Evolutionary conservation across 1,284 basidiomycete species (phyloP), one percentile per base, ranked within the genome.

Genomic region (Ustilago shanxiensis): DNA sequence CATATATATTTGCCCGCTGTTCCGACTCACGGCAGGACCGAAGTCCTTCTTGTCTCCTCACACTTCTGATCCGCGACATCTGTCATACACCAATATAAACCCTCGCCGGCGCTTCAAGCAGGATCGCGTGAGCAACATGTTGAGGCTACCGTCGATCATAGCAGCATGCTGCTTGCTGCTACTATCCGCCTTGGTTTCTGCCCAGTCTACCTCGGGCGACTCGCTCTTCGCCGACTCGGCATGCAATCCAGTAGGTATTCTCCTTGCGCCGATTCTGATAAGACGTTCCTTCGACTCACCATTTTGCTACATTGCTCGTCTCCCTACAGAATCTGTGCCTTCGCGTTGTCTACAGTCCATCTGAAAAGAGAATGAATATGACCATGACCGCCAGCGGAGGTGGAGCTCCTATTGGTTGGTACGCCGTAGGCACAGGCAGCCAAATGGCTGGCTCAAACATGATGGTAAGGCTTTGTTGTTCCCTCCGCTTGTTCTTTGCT

Each of bases 391-490:
- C 75, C 18, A 62, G 56, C 39, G 67, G 64, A 14, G 75, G 75
- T 24, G 75, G 75, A 31, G 63, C 60, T 39, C 71, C 66, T 3
- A 61, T 71, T 6, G 79, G 79, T 10, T 80, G 79, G 79, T 66
- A 72, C 33, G 53, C 60, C 16, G 73, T 80, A 29, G 79, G 79
- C 35, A 76, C 76, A 10, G 76, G 72, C 24, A 45, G 3, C 3
- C 22, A 59, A 49, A 80, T 80, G 79, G 70, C 51, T 20, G 66
- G 67, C n/a, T 72, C 72, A 31, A 79, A 80, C 68, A 80, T 80
- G 72, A 80, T 80, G 79, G 78, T 79, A 64, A 62, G 74, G n/a
- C n/a, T 75, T 29, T 5, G 16, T 14, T 26, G 22, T 16, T 11
- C n/a, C 8, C 39, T 28, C 37, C 16, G 9, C 50, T 10, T 7